Conservation (phyloP, 352 stramenopile species). For the Aphanomyces astaci region DNA sequence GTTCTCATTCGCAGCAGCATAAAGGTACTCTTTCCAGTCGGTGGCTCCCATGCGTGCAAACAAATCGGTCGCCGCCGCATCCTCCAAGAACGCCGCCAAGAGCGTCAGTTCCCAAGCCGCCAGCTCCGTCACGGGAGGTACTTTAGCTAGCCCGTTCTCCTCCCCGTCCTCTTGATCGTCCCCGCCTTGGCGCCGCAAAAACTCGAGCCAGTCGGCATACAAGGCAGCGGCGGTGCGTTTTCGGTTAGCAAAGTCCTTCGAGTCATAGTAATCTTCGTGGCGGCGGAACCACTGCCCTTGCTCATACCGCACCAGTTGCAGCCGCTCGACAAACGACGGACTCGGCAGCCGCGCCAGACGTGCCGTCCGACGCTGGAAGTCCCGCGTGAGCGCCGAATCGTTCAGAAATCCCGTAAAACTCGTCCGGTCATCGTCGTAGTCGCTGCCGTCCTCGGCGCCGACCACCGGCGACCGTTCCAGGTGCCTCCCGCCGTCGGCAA, state of each 20-base stretch:
- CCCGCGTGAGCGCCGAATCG: conserved; percentile 51
- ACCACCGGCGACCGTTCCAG: conserved; percentile 51
- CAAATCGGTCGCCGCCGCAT: too few species aligned
- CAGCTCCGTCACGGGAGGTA: too few species aligned
- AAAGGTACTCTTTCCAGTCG: too few species aligned
- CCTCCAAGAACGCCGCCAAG: too few species aligned
- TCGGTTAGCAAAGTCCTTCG: conserved; percentile 46
- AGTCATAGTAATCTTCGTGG: conserved; percentile 70
- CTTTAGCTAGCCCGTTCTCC: too few species aligned
- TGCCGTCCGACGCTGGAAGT: conserved; percentile 43
- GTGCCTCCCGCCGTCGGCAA: conserved; percentile 39
- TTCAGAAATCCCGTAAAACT: conserved; percentile 59
- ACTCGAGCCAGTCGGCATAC: not conserved
- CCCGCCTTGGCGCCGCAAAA: too few species aligned
- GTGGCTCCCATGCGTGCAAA: too few species aligned
- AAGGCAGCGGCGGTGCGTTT: conserved; percentile 29
- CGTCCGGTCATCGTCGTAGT: conserved; percentile 48
- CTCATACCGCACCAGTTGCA: conserved; percentile 68
- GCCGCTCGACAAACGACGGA: conserved; percentile 37
- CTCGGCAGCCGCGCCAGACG: conserved; percentile 43
- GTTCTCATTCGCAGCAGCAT: too few species aligned
- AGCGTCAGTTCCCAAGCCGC: too few species aligned
- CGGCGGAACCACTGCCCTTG: conserved; percentile 63
- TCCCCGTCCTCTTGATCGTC: too few species aligned
- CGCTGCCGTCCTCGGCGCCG: conserved; percentile 38